phyloP scores from a whole-genome alignment of 768 basidiomycete species.

The Phylloporus scabripes region DNA sequence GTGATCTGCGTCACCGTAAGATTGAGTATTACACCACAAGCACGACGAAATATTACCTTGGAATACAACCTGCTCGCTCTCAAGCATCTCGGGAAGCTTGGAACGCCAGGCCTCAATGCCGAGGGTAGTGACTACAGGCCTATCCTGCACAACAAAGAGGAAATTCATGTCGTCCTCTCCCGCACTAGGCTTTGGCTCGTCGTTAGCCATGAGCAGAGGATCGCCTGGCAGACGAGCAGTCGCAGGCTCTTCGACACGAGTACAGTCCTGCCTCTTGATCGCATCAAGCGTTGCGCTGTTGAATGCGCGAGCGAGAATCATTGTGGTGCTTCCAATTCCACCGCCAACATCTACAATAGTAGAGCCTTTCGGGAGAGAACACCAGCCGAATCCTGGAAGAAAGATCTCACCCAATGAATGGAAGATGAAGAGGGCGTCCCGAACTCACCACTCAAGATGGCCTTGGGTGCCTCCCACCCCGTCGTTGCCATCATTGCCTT shows the following conservation, averaged over 20 bases:
- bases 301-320: conserved; percentile 40
- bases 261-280: neutral
- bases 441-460: conserved; percentile 46
- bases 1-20: conserved; percentile 40
- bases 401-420: neutral
- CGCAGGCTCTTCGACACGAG: neutral
- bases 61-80: conserved; percentile 47
- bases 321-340: conserved; percentile 53
- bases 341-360: conserved; percentile 66
- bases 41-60: conserved; percentile 33
- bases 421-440: neutral
- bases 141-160: conserved; percentile 53
- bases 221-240: neutral
- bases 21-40: neutral
- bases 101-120: conserved; percentile 54
- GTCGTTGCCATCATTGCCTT: conserved; percentile 71
- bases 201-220: neutral
- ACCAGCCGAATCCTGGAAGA: conserved; percentile 55
- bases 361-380: conserved; percentile 42
- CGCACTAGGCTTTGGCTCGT: conserved; percentile 8
- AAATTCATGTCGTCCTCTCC: conserved; percentile 33
- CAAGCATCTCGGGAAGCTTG: conserved; percentile 53
- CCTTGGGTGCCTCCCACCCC: conserved; percentile 64
- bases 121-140: conserved; percentile 47
- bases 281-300: conserved; percentile 4